A percentile compares a stretch with the other conserved stretches of the same genome.
Evolutionary conservation across 1,284 basidiomycete genomes (phyloP).

Genomic region (Omphalotus olearius): DNA sequence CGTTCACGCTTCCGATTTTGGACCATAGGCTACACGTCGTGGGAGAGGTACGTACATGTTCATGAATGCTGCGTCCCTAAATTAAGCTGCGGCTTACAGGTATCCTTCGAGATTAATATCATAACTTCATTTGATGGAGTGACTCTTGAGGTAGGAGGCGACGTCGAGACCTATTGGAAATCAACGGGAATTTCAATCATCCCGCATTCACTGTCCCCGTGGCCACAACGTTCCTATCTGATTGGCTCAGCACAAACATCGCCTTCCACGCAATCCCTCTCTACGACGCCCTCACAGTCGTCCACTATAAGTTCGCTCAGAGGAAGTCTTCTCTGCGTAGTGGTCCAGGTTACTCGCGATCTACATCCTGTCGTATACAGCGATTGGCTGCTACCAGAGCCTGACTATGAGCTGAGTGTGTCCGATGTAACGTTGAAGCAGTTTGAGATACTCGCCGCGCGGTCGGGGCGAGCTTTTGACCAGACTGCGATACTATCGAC

Average conservation of each 20-base stretch:
- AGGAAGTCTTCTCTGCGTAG: slow-evolving; percentile 82
- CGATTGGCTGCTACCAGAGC: slow-evolving; percentile 69
- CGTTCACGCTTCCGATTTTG: slow-evolving; percentile 79
- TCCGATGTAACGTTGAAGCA: slow-evolving; percentile 81
- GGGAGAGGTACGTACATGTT: slow-evolving; percentile 68
- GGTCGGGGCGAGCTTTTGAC: slow-evolving; percentile 39
- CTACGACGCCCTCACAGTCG: slow-evolving; percentile 42
- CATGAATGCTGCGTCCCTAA: not conserved
- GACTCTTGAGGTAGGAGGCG: slow-evolving; percentile 93
- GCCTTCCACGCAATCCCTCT: slow-evolving; percentile 52
- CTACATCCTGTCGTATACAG: slow-evolving; percentile 81
- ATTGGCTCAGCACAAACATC: slow-evolving; percentile 61
- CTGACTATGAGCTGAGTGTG: slow-evolving; percentile 76
- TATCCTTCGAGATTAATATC: slow-evolving; percentile 86
- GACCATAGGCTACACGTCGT: slow-evolving; percentile 93
- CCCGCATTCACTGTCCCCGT: slow-evolving; percentile 33
- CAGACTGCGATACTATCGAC: slow-evolving; percentile 27
- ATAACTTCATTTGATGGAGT: slow-evolving; percentile 91
- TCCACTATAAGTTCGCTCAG: slow-evolving; percentile 84
- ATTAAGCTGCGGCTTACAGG: slow-evolving; percentile 37
- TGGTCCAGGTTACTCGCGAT: slow-evolving; percentile 92
- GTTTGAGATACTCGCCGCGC: slow-evolving; percentile 65
- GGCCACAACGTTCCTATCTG: slow-evolving; percentile 35
- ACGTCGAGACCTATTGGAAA: slow-evolving; percentile 97
- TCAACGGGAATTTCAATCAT: slow-evolving; percentile 65